Evolutionary conservation across 2,329 filamentous ascomycete species (phyloP), one percentile per base, ranked within the genome.

Genomic region (Plenodomus lindquistii): DNA sequence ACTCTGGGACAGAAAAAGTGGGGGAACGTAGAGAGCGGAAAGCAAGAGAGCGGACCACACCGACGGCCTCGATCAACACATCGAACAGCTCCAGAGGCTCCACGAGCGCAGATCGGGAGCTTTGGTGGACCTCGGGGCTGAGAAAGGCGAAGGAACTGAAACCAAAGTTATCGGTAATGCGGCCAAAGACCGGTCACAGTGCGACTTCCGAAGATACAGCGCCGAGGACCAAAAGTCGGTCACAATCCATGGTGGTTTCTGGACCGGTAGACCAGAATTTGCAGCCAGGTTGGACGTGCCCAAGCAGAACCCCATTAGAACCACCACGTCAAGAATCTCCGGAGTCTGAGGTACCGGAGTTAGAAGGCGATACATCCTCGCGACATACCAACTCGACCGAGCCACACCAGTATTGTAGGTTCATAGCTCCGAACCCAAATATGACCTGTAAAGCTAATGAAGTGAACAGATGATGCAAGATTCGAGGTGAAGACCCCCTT

Each of bases 11-110:
- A n/a, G 71, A 73, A 53, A 71, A 61, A 37, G 66, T 74, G 35
- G 72, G 72, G n/a, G 55, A 71, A 49, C 65, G 69, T 9, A 63
- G 57, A 47, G 66, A 73, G 48, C 60, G 72, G 35, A 71, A 65
- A 40, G 62, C 63, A 20, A 59, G 54, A 45, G 59, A 70, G 47
- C 56, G 54, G n/a, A 50, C 62, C 17, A 50, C 44, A 29, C 52
- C 58, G 15, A 54, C 65, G 16, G 52, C 54, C 8, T 71, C 69
- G 1, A 41, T 66, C 37, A 63, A 48, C 42, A 69, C 65, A 18
- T 63, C 63, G 4, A 54, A 42, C 31, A 66, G 54, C 29, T 63
- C 61, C n/a, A 54, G 53, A 44, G 63, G 58, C 20, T 70, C 67
- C 8, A 50, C 62, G 16, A 51, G 52, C 4, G 53, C 51, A 17